phyloP scores from a whole-genome alignment of 192 early-diverging fungal species.

The Backusella tuberculispora region DNA sequence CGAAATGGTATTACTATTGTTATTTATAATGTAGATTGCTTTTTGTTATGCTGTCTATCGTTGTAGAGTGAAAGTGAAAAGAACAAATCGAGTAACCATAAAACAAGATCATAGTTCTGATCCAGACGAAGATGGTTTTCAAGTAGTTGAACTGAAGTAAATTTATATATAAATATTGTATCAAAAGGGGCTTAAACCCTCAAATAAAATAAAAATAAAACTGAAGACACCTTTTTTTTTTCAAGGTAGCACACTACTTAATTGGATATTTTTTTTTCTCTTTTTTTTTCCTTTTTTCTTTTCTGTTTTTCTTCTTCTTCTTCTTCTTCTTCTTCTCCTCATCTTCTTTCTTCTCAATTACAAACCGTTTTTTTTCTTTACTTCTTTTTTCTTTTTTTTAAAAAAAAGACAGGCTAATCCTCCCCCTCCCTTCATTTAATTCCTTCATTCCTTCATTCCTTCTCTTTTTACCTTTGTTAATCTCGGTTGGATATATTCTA shows the following conservation, averaged over 20 bases:
- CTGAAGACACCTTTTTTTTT: neutral
- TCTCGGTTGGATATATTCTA: neutral
- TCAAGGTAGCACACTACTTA: neutral
- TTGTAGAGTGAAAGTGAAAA: conserved; percentile 3
- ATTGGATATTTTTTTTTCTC: neutral
- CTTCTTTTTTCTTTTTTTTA: neutral
- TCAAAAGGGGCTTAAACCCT: conserved; percentile 9
- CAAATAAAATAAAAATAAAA: conserved; percentile 1
- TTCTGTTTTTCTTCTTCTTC: neutral
- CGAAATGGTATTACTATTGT: neutral
- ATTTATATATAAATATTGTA: neutral
- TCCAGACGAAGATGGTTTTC: conserved; percentile 2
- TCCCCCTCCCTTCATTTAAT: neutral
- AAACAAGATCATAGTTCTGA: conserved; percentile 7
- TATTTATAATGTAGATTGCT: neutral
- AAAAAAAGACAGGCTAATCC: neutral
- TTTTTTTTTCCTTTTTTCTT: neutral
- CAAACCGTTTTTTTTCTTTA: neutral
- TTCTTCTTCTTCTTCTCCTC: neutral
- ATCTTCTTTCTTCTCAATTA: neutral
- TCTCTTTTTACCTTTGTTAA: neutral
- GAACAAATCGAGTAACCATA: conserved; percentile 8
- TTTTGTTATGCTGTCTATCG: conserved; percentile 6
- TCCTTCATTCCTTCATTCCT: neutral
- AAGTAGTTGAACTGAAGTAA: conserved; percentile 17